Evolutionary conservation across 306 rosid species (phyloP).

Genomic region (Inga leiocalycina): DNA sequence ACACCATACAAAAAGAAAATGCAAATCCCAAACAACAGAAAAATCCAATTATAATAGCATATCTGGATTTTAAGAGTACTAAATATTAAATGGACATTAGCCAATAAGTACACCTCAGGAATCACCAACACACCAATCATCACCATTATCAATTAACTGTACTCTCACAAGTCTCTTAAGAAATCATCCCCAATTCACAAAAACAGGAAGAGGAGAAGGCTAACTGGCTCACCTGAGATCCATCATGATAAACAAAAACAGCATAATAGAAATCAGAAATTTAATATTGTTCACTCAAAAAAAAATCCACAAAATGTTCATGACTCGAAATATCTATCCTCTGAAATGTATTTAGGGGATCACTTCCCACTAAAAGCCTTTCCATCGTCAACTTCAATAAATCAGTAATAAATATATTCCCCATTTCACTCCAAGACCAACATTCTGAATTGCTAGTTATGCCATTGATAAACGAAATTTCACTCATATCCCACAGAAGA

Average conservation of each 20-base stretch:
- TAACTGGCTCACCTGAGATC: not conserved
- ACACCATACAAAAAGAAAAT: not conserved
- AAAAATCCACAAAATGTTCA: not conserved
- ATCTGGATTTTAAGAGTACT: constrained; percentile 31
- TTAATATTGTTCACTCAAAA: constrained; percentile 21
- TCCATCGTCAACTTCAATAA: not conserved
- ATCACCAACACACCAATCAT: not conserved
- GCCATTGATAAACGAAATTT: not conserved
- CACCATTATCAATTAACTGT: not conserved
- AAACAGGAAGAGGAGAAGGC: not conserved
- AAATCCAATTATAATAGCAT: constrained; percentile 33
- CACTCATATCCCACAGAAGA: not conserved
- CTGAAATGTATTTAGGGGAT: not conserved
- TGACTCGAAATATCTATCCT: not conserved
- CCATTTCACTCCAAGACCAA: not conserved
- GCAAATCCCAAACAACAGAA: not conserved
- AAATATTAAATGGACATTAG: not conserved
- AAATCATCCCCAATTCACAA: not conserved
- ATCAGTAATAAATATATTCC: not conserved
- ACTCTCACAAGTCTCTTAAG: not conserved
- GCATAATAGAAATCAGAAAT: not conserved
- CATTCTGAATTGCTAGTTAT: not conserved
- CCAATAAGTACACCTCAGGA: not conserved
- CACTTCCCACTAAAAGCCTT: not conserved
- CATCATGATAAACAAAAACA: not conserved